These are phyloP conservation scores for Nicotiana obtusifolia DNA, from an alignment of 257 asterid genomes.

Conservation along the genomic window DNA sequence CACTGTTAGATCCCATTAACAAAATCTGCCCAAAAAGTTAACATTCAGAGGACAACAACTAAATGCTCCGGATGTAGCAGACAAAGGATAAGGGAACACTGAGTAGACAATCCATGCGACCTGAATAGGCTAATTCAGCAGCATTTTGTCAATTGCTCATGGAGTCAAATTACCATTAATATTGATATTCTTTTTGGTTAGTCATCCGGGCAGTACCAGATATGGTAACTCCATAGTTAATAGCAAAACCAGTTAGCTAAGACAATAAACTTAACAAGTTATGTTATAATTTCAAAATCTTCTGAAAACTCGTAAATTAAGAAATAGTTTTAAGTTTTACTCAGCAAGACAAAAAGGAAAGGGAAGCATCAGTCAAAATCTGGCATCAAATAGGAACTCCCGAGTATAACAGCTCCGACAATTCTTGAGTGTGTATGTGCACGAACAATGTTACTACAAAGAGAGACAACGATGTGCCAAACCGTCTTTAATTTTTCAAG, in stretches of 20 bases:
- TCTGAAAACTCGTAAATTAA: background rate
- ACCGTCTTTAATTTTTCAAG: background rate
- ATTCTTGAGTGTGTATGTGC: background rate
- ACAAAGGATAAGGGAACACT: background rate
- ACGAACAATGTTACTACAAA: background rate
- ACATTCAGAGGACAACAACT: conserved; percentile 1
- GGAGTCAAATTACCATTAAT: background rate
- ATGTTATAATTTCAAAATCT: background rate
- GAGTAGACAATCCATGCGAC: background rate
- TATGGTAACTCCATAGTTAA: background rate
- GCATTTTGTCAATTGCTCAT: background rate
- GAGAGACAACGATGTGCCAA: background rate
- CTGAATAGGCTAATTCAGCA: background rate
- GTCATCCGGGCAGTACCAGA: conserved; percentile 4
- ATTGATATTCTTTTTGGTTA: background rate
- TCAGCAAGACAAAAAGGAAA: background rate
- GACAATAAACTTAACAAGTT: background rate
- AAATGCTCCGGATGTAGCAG: background rate
- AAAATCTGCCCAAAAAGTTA: conserved; percentile 50
- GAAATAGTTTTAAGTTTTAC: conserved; percentile 1
- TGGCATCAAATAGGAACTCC: background rate
- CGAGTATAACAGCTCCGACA: background rate
- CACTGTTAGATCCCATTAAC: conserved; percentile 77
- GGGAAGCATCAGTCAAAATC: background rate
- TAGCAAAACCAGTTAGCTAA: background rate